Evolutionary conservation across 2,329 filamentous ascomycete genomes (phyloP), one percentile per base, ranked within the genome.

Genomic region (Purpureocillium takamizusanense): DNA sequence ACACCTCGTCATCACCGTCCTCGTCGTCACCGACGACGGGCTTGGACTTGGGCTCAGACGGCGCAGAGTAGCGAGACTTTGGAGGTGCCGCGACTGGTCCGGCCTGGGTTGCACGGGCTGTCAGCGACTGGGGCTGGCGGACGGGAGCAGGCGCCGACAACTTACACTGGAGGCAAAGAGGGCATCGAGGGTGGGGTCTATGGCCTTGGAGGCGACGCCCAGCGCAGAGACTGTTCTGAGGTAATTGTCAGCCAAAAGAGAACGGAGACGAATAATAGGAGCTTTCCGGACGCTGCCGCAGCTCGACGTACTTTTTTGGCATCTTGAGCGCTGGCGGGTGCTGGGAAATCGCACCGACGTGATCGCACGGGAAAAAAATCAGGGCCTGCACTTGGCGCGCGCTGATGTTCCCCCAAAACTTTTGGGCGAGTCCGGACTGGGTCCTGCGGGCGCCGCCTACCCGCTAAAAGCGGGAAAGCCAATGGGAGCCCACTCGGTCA

Each of bases 81-180:
- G 64, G 46, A 17, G 67, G 65, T 9, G 61, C 56, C 42, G 67
- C 62, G 2, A 73, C 68, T 5, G 74, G 72, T 5, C 74, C 74
- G 39, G 69, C 55, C 73, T 78, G 40, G 31, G n/a, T n/a, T n/a
- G 38, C 34, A n/a, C 32, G 21, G 6, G 6, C 5, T 7, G 13
- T 48, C n/a, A 47, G 34, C 32, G 14, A 27, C 14, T 15, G 5
- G 31, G 23, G 16, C 12, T 25, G 21, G 21, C 21, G 6, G 18
- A 30, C 18, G 35, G 34, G 28, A 31, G 29, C 7, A 18, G 8
- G n/a, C 12, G 27, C 11, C 42, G 39, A n/a, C 33, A 42, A 72
- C 80, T 65, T 72, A 86, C 83, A 67, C 83, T 87, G 41, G 72
- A 67, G 41, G 80, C 72, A 62, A 88, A 88, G 30, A 88, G 70